Conservation (phyloP, 2,329 filamentous ascomycete genomes). For the Penicillium sp. region DNA sequence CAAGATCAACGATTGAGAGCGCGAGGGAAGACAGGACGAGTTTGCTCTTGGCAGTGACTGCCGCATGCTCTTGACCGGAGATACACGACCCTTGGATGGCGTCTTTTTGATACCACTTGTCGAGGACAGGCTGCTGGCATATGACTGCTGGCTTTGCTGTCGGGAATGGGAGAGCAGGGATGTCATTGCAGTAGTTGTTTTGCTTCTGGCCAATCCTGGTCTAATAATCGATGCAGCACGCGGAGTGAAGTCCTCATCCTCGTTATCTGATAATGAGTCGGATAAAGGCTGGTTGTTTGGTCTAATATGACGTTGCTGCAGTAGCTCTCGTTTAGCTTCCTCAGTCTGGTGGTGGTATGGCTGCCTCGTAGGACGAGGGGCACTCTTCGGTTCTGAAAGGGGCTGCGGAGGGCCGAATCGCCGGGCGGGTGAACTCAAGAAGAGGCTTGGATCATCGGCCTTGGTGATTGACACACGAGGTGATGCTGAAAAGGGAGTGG, state of each 20-base stretch:
- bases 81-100: slow-evolving; percentile 41
- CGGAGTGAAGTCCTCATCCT: slow-evolving; percentile 32
- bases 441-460: slow-evolving; percentile 45
- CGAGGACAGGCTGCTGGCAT: slow-evolving; percentile 28
- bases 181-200: slow-evolving; percentile 36
- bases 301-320: slow-evolving; percentile 32
- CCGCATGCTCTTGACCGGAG: slow-evolving; percentile 37
- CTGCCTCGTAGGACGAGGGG: slow-evolving; percentile 25
- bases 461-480: slow-evolving; percentile 37
- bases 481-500: slow-evolving; percentile 44
- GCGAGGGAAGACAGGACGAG: slow-evolving; percentile 29
- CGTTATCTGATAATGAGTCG: slow-evolving; percentile 24
- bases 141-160: slow-evolving; percentile 24
- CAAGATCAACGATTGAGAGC: slow-evolving; percentile 42
- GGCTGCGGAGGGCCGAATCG: slow-evolving; percentile 41
- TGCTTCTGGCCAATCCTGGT: slow-evolving; percentile 37
- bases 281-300: slow-evolving; percentile 23
- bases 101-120: slow-evolving; percentile 38
- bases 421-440: slow-evolving; percentile 46
- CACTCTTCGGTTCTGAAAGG: slow-evolving; percentile 19
- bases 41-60: slow-evolving; percentile 29
- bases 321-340: slow-evolving; percentile 45
- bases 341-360: slow-evolving; percentile 49
- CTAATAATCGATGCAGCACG: slow-evolving; percentile 26
- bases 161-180: slow-evolving; percentile 24